Evolutionary conservation across 306 rosid species (phyloP), one percentile per base, ranked within the genome.

Genomic region (Inga leiocalycina): DNA sequence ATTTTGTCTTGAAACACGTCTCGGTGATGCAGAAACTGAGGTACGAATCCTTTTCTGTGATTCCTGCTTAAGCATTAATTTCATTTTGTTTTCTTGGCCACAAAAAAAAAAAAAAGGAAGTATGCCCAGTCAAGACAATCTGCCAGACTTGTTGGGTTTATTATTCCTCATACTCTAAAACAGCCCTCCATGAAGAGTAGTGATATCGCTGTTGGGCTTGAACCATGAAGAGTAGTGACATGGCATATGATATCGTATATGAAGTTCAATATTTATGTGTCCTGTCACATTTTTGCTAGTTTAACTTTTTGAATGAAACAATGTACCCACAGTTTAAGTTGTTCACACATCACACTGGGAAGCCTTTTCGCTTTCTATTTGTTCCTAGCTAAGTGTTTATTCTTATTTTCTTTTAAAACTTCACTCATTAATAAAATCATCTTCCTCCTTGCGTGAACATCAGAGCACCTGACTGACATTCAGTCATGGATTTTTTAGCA

Each of bases 1-100:
- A 94, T 66, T 67, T 89, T 76, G 93, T 94, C 51, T 67, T 86
- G 91, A 92, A 91, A 74, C 92, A 90, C 85, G 97, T 96, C 79
- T 78, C 97, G 17, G 83, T 84, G 34, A 82, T 96, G 91, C 97
- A 94, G 87, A 96, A 92, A 74, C 76, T 85, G 81, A 91, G 97
- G 98, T 96, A 84, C 22, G 81, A 8, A 22, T 85, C 45, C 72
- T 67, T 82, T 79, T 35, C 52, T 24, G 19, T 22, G 51, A 80
- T 71, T 87, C 39, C 44, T 45, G 62, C 41, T 64, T 59, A 61
- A 41, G 67, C 48, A 51, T 78, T 48, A 51, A 67, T 74, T 48
- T 27, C 67, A 35, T 79, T 64, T 82, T 44, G 69, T 32, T 62
- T 19, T 7, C 59, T 52, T 67, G 12, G 27, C 56, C 19, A 5